Evolutionary conservation across 176 grass and related monocot genomes (phyloP).

Genomic region (Typha latifolia): DNA sequence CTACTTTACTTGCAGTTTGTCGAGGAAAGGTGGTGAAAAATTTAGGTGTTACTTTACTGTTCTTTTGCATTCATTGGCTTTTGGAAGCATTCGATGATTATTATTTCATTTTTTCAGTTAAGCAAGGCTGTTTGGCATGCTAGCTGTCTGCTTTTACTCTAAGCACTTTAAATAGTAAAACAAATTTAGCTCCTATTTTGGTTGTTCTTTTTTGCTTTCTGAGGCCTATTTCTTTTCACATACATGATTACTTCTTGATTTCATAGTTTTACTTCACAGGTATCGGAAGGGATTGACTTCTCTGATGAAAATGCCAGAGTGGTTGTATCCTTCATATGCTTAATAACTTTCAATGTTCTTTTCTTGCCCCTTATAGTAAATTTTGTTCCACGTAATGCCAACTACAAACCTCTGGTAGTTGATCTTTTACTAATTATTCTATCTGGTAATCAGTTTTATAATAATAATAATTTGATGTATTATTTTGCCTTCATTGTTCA

Average conservation of each 20-base stretch:
- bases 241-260: not conserved
- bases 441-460: too few relatives aligned
- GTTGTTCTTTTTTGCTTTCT: not conserved
- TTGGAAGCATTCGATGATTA: constrained; percentile 3
- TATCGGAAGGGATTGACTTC: constrained; percentile 97
- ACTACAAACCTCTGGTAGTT: too few relatives aligned
- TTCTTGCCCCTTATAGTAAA: not conserved
- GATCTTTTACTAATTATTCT: too few relatives aligned
- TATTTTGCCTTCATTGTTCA: not conserved
- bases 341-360: not conserved
- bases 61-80: not conserved
- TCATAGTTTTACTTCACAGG: constrained; percentile 38
- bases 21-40: constrained; percentile 67
- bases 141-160: not conserved
- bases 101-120: constrained; percentile 13
- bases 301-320: constrained; percentile 94
- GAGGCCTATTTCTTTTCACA: not conserved
- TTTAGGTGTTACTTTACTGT: not conserved
- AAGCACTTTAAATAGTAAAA: not conserved
- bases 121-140: not conserved
- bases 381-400: not conserved
- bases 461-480: not conserved
- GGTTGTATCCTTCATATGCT: constrained; percentile 71
- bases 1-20: constrained; percentile 95
- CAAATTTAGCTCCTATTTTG: too few relatives aligned